These are phyloP conservation scores for Monilinia laxa DNA, from an alignment of 2,329 filamentous ascomycete genomes.

Conservation along the genomic window DNA sequence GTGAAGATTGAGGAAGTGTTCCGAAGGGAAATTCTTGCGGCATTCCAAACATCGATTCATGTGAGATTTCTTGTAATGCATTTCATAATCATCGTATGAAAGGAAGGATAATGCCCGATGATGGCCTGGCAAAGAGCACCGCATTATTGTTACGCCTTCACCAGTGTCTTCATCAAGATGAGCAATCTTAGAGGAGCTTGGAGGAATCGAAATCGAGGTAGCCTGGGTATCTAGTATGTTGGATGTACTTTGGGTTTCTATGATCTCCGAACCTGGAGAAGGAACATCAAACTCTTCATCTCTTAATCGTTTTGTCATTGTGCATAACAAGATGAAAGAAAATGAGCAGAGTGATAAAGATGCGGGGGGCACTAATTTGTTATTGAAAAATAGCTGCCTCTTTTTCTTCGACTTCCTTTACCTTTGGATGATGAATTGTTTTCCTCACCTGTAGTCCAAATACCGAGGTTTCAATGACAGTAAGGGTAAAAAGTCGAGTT, in stretches of 20 bases:
- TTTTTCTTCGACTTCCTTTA: neutral
- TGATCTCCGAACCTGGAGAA: constrained; percentile 40
- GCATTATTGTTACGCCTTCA: constrained; percentile 55
- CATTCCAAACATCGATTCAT: constrained; percentile 84
- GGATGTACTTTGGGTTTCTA: constrained; percentile 25
- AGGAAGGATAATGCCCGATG: constrained; percentile 66
- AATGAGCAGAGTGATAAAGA: constrained; percentile 22
- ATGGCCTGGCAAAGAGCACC: constrained; percentile 81
- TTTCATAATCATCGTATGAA: constrained; percentile 78
- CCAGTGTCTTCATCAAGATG: constrained; percentile 61
- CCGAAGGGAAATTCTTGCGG: constrained; percentile 81
- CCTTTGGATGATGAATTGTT: neutral
- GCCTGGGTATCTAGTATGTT: constrained; percentile 32
- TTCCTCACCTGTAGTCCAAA: neutral
- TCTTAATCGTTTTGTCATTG: constrained; percentile 62
- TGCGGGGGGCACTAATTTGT: constrained; percentile 43
- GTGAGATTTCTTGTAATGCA: constrained; percentile 80
- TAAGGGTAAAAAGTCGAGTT: neutral
- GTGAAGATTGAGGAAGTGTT: constrained; percentile 77
- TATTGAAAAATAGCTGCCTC: constrained; percentile 10
- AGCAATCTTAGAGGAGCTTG: constrained; percentile 53
- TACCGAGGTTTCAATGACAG: neutral
- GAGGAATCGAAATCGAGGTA: constrained; percentile 32
- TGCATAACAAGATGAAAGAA: constrained; percentile 30
- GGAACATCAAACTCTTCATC: constrained; percentile 49